Evolutionary conservation across 2,329 filamentous ascomycete species (phyloP), one percentile per base, ranked within the genome.

Genomic region (Colletotrichum neosansevieriae): DNA sequence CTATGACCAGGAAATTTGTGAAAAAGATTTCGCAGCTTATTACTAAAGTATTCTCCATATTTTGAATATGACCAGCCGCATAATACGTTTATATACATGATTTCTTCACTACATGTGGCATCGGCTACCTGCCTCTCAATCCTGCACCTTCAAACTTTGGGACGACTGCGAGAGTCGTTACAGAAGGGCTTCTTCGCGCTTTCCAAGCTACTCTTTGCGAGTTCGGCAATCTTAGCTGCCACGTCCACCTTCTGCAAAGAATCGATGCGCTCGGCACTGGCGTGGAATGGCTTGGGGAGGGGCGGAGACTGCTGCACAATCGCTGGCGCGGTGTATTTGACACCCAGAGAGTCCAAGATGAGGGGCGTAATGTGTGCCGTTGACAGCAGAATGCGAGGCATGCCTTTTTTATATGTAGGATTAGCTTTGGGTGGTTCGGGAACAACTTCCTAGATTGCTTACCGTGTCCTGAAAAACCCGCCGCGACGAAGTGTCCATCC

Each of bases 141-240:
- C 24, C 4, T 24, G 24, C 24, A 24, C 24, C 36, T 12, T 38
- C 36, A 38, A 15, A 38, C 15, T 12, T 15, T 38, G 2, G 53
- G 53, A 7, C 54, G 54, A 13, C 54, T 58, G 17, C 54, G 36
- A 4, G 13, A 38, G 36, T 58, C 38, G 6, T 58, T 58, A 21
- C 38, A 58, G 11, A 58, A 58, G 36, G 54, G 54, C 54, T 58
- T 58, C 15, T 44, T 45, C 12, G 54, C 54, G 6, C 54, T 58
- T 17, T 58, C 38, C 10, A 58, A 11, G 1, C 54, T 58, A 19
- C 36, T 32, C 21, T 58, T 58, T 0, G 34, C 40, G 5, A 17
- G 9, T 3, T 42, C 54, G 19, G 38, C 54, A 13, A 42, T 44
- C 1, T 58, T 58, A 1, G 54, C 21, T 13, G 36, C 36, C 2